A percentile compares a stretch with the other conserved stretches of the same genome.
These are phyloP conservation scores for Prunus persica DNA, from an alignment of 306 rosid genomes.

Conservation along the genomic window Prunus_persica_NCBIv2 NC_034013.1:17605501-17606000, in stretches of 20 bases:
- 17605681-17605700: background rate
- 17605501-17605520: too few relatives aligned
- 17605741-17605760: conserved; percentile 82
- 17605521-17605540: background rate
- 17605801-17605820: conserved; percentile 89
- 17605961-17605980: conserved; percentile 84
- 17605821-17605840: conserved; percentile 94
- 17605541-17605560: background rate
- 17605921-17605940: conserved; percentile 63
- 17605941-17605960: conserved; percentile 72
- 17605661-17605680: background rate
- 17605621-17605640: background rate
- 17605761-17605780: conserved; percentile 85
- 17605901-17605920: conserved; percentile 48
- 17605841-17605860: background rate
- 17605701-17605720: conserved; percentile 21
- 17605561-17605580: background rate
- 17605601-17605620: too few relatives aligned
- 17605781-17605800: conserved; percentile 72
- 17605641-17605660: background rate
- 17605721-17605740: conserved; percentile 86
- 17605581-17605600: background rate
- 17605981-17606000: conserved; percentile 62
- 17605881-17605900: conserved; percentile 11
- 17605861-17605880: background rate